phyloP scores from a whole-genome alignment of 495 filamentous ascomycete genomes.

The Usnea hakonensis region DNA sequence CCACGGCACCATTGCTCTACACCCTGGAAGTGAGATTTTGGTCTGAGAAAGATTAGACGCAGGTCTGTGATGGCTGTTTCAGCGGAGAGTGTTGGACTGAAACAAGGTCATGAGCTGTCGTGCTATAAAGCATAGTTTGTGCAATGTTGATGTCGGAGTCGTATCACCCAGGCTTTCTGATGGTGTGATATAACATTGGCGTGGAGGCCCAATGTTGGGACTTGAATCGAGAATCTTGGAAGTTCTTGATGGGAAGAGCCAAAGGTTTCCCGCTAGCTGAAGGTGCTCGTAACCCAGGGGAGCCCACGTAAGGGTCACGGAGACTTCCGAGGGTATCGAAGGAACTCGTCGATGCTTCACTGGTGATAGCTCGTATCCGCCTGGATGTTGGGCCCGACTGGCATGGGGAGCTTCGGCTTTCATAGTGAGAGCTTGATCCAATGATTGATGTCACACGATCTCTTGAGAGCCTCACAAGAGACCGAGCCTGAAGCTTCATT shows the following conservation, averaged over 20 bases:
- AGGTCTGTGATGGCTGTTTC: not conserved
- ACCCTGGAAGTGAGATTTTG: not conserved
- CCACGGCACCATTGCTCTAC: not conserved
- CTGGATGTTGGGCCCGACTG: not conserved
- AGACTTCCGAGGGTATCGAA: not conserved
- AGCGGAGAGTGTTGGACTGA: not conserved
- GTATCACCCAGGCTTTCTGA: not conserved
- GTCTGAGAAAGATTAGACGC: not conserved
- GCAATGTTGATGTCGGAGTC: not conserved
- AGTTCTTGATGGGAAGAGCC: not conserved
- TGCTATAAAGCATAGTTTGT: not conserved
- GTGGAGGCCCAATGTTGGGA: not conserved
- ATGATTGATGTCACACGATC: not conserved
- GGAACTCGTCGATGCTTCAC: not conserved
- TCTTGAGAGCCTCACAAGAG: not conserved
- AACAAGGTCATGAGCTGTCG: not conserved
- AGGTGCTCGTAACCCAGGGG: not conserved
- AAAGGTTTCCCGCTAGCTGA: not conserved
- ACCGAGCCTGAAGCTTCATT: too few species aligned
- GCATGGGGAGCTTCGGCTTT: not conserved
- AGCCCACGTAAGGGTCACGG: not conserved
- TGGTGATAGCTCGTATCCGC: not conserved
- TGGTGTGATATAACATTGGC: not conserved
- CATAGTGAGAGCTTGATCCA: not conserved
- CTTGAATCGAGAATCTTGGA: not conserved